Percentiles rank a stretch among this genome's conserved stretches.
Conservation (phyloP, 352 stramenopile genomes). For the Phytopythium kandeliae region DNA sequence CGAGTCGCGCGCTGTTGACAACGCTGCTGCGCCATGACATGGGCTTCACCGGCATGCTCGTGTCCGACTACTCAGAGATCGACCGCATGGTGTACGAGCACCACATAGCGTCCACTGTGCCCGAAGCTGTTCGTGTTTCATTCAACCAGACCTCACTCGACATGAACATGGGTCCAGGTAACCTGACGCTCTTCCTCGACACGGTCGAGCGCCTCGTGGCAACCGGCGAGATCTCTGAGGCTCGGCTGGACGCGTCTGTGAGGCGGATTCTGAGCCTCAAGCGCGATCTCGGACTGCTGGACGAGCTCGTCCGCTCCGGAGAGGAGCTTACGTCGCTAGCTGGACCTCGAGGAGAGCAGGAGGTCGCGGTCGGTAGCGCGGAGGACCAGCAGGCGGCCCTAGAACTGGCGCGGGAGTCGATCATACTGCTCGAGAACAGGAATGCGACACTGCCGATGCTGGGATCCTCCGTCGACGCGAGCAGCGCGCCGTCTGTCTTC, state of each 20-base stretch:
- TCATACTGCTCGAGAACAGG: constrained; percentile 78
- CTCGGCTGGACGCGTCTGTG: no score
- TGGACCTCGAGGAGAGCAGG: background rate
- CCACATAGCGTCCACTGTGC: constrained; percentile 16
- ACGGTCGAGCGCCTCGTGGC: constrained; percentile 2
- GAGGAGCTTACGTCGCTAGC: no score
- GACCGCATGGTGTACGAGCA: constrained; percentile 52
- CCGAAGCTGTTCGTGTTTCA: constrained; percentile 46
- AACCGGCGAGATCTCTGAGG: background rate
- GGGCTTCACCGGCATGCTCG: constrained; percentile 65
- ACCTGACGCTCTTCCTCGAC: background rate
- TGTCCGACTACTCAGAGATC: constrained; percentile 88
- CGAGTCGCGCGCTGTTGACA: constrained; percentile 53
- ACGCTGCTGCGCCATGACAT: constrained; percentile 64
- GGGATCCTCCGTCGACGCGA: background rate
- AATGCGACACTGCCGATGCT: constrained; percentile 32
- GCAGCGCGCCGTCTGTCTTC: constrained; percentile 29
- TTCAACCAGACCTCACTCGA: constrained; percentile 46
- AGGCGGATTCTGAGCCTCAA: background rate
- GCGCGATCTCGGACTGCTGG: background rate
- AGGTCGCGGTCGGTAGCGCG: constrained; percentile 25
- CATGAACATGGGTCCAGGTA: constrained; percentile 62
- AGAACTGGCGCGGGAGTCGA: constrained; percentile 61
- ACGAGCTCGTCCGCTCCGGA: background rate
- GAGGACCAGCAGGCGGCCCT: constrained; percentile 53